Conservation (phyloP, 2,329 filamentous ascomycete species). For the Graphilbum sp. region DNA sequence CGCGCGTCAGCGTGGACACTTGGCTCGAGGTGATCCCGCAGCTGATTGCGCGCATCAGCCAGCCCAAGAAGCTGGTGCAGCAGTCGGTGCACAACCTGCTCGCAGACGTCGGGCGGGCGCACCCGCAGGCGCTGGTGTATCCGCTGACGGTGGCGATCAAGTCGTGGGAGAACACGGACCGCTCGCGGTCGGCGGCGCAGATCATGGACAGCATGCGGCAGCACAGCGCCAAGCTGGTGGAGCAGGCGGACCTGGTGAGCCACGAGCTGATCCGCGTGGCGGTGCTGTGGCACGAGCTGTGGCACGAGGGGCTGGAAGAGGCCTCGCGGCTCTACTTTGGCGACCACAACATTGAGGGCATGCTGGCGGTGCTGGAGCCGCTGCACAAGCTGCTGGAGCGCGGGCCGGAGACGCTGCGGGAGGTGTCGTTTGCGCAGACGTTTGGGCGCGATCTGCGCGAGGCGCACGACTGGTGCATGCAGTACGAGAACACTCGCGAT, state of each 20-base stretch:
- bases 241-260: constrained; percentile 89
- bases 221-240: constrained; percentile 81
- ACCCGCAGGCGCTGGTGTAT: constrained; percentile 93
- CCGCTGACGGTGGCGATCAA: constrained; percentile 97
- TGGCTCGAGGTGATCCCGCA: constrained; percentile 98
- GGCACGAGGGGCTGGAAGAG: constrained; percentile 96
- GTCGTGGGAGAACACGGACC: constrained; percentile 62
- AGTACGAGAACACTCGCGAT: constrained; percentile 78
- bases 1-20: constrained; percentile 86
- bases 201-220: constrained; percentile 98
- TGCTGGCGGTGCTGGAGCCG: constrained; percentile 82
- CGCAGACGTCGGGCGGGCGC: constrained; percentile 79
- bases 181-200: constrained; percentile 73
- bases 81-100: constrained; percentile 84
- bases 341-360: constrained; percentile 92
- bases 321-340: constrained; percentile 94
- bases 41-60: constrained; percentile 92
- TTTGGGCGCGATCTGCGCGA: constrained; percentile 93
- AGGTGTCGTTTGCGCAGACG: constrained; percentile 94
- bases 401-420: constrained; percentile 81
- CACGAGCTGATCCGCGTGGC: constrained; percentile 94
- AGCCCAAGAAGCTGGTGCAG: constrained; percentile 77
- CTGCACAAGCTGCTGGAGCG: constrained; percentile 82
- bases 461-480: constrained; percentile 87
- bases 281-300: constrained; percentile 95